phyloP scores from a whole-genome alignment of 2,329 filamentous ascomycete genomes.

The Gnomoniopsis sp. region DNA sequence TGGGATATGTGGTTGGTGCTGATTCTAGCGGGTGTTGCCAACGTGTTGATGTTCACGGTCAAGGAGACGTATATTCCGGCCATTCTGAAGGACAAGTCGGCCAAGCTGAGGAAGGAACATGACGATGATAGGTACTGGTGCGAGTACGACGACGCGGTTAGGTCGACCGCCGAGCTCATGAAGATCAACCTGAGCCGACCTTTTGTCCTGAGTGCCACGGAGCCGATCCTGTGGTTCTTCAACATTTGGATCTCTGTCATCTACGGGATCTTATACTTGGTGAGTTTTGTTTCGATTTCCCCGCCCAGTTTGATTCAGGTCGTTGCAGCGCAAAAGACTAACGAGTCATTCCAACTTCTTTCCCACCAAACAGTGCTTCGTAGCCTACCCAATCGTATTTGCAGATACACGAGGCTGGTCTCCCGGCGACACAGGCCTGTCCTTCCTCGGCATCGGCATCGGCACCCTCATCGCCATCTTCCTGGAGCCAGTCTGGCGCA shows the following conservation, averaged over 20 bases:
- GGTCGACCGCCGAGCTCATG: conserved; percentile 62
- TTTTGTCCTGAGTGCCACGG: conserved; percentile 71
- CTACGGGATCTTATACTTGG: conserved; percentile 66
- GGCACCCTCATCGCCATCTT: conserved; percentile 61
- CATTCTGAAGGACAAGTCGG: conserved; percentile 65
- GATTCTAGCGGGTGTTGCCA: conserved; percentile 64
- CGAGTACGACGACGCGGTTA: conserved; percentile 67
- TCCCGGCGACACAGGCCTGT: conserved; percentile 68
- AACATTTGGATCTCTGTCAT: conserved; percentile 74
- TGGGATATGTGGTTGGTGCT: conserved; percentile 83
- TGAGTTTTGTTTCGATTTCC: background rate
- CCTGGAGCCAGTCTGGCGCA: conserved; percentile 68
- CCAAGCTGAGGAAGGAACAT: conserved; percentile 61
- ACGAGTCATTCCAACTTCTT: background rate
- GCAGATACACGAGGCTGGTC: conserved; percentile 71
- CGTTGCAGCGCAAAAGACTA: background rate
- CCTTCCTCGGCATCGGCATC: conserved; percentile 70
- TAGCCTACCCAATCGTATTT: conserved; percentile 86
- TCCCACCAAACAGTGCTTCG: conserved; percentile 57
- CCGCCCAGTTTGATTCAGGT: background rate
- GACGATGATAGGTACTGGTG: conserved; percentile 73
- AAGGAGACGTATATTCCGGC: conserved; percentile 75
- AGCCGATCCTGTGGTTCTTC: conserved; percentile 76
- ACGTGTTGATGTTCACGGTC: conserved; percentile 55
- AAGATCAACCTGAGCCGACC: conserved; percentile 75